These are phyloP conservation scores for Coelastrella sp. DNA, from an alignment of 139 green algal species.

Conservation along the genomic window DNA sequence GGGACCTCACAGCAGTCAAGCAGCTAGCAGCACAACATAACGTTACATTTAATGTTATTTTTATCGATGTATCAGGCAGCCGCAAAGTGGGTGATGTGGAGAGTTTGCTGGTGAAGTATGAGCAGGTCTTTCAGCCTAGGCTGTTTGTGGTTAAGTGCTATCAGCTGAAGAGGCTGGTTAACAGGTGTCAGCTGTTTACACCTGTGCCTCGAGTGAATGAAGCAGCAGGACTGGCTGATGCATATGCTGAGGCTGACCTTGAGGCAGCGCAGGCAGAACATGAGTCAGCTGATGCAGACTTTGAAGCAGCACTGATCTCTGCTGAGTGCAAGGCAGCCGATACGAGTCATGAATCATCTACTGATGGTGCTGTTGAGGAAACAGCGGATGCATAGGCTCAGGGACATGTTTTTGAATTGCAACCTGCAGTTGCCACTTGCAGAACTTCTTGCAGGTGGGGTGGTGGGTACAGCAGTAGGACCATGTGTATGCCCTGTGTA, in stretches of 20 bases:
- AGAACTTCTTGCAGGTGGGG: no score
- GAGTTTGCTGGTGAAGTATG: slow-evolving; percentile 20
- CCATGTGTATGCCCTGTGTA: no score
- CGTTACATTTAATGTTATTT: slow-evolving; percentile 7
- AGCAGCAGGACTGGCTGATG: background rate
- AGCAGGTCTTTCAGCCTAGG: slow-evolving; percentile 21
- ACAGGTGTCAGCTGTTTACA: slow-evolving; percentile 12
- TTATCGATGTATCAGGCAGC: slow-evolving; percentile 35
- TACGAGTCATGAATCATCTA: no score
- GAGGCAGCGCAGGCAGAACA: no score
- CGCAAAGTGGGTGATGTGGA: slow-evolving; percentile 26
- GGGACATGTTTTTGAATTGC: no score
- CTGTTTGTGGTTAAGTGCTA: slow-evolving; percentile 38
- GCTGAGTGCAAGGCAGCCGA: no score
- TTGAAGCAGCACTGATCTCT: no score
- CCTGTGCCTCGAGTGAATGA: background rate
- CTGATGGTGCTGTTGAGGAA: no score
- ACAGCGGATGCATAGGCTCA: no score
- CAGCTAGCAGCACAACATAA: background rate
- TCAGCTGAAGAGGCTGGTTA: slow-evolving; percentile 30
- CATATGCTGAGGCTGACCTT: background rate
- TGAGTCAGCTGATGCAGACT: no score
- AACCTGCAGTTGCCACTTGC: no score
- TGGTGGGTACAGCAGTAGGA: no score
- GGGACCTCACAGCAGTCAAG: slow-evolving; percentile 22